Conservation (phyloP, 495 filamentous ascomycete genomes). For the Trichoderma asperelloides region DNA sequence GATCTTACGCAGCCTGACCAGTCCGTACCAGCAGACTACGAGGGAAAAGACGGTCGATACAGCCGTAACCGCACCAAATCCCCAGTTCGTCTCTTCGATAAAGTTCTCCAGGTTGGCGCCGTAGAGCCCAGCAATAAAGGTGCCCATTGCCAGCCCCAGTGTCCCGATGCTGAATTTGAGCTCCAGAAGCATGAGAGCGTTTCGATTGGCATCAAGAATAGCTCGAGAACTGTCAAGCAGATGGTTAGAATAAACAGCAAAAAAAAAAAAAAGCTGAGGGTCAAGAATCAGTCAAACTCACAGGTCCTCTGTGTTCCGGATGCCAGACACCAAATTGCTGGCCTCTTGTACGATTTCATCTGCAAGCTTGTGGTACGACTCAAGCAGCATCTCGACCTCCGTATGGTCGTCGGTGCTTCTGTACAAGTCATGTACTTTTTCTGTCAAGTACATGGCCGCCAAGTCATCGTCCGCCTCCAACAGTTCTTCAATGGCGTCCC, state of each 20-base stretch:
- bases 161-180: constrained; percentile 95
- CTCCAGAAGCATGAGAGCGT: constrained; percentile 95
- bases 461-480: constrained; percentile 97
- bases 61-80: constrained; percentile 66
- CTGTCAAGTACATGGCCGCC: constrained; percentile 87
- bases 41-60: constrained; percentile 63
- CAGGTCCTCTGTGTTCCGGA: constrained; percentile 98
- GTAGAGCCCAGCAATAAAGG: constrained; percentile 92
- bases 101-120: constrained; percentile 99
- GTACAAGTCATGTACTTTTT: constrained; percentile 65
- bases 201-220: constrained; percentile 95
- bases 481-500: constrained; percentile 91
- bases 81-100: constrained; percentile 89
- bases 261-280: background rate
- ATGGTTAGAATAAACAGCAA: background rate
- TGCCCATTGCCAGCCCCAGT: constrained; percentile 81
- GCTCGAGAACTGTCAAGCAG: constrained; percentile 67
- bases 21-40: constrained; percentile 68
- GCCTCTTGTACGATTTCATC: constrained; percentile 96
- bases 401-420: constrained; percentile 84
- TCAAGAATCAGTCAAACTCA: constrained; percentile 32
- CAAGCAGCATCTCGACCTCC: constrained; percentile 91
- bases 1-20: constrained; percentile 73
- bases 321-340: constrained; percentile 86
- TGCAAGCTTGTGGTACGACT: constrained; percentile 94